Conservation (phyloP, 1,284 basidiomycete genomes). For the Coniferiporia weirii region DNA sequence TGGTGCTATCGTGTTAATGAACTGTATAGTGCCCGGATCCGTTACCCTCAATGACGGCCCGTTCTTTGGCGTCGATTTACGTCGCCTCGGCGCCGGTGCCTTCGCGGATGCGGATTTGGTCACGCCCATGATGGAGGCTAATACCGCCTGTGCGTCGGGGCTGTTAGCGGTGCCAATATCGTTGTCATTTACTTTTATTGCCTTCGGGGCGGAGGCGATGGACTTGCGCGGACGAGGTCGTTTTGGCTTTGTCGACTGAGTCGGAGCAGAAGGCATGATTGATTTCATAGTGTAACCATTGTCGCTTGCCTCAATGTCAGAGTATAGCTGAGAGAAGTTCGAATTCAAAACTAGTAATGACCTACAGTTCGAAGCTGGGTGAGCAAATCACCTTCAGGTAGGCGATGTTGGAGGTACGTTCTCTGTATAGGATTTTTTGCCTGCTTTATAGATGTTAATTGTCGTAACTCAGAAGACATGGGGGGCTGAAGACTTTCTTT, state of each 20-base stretch:
- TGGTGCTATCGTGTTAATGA: constrained; percentile 10
- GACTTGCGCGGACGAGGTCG: constrained; percentile 27
- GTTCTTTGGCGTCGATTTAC: not conserved
- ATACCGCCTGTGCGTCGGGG: constrained; percentile 35
- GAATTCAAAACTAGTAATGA: not conserved
- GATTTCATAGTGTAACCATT: constrained; percentile 47
- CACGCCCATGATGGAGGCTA: constrained; percentile 26
- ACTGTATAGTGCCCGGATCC: not conserved
- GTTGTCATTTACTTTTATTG: not conserved
- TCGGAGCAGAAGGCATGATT: constrained; percentile 35
- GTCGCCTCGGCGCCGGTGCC: not conserved
- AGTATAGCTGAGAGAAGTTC: not conserved
- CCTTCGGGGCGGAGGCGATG: not conserved
- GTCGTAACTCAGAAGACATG: not conserved
- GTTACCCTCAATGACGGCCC: not conserved
- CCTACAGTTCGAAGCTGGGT: constrained; percentile 53
- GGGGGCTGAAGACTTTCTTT: constrained; percentile 3
- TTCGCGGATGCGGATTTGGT: not conserved
- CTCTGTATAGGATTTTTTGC: constrained; percentile 36
- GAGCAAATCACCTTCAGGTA: constrained; percentile 50
- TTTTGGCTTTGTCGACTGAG: constrained; percentile 25
- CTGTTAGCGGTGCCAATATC: constrained; percentile 20
- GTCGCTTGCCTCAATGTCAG: constrained; percentile 36
- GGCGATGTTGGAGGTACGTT: constrained; percentile 51
- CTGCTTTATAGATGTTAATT: constrained; percentile 6